Evolutionary conservation across 352 stramenopile genomes (phyloP).

Genomic region (Globisporangium nunn): DNA sequence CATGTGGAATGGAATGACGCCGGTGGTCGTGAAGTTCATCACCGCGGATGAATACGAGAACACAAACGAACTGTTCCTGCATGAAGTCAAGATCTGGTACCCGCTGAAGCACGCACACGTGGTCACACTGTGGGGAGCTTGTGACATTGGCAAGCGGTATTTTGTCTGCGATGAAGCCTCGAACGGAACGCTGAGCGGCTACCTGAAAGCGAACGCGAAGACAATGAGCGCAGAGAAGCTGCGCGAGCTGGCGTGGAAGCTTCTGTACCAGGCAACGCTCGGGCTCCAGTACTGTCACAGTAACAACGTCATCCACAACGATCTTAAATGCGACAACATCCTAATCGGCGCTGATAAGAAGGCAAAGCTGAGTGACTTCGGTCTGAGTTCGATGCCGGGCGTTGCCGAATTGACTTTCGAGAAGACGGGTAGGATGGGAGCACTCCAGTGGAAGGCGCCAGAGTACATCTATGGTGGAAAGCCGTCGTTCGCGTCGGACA

Average conservation of each 20-base stretch:
- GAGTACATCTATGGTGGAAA: constrained; percentile 16
- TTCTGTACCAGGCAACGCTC: constrained; percentile 29
- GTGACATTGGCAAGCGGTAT: constrained; percentile 3
- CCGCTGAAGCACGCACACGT: neutral
- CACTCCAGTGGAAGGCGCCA: constrained; percentile 25
- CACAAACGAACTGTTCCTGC: neutral
- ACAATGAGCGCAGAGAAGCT: constrained; percentile 6
- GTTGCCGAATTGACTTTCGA: constrained; percentile 13
- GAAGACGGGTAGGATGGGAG: constrained; percentile 18
- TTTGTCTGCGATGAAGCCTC: constrained; percentile 29
- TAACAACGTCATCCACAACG: constrained; percentile 64
- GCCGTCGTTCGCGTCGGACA: constrained; percentile 4
- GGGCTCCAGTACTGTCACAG: constrained; percentile 53
- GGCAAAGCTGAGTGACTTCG: constrained; percentile 34
- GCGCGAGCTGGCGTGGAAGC: constrained; percentile 6
- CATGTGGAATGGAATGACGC: neutral
- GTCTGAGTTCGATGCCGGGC: constrained; percentile 21
- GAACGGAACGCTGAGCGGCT: constrained; percentile 26
- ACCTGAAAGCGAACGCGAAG: constrained; percentile 3
- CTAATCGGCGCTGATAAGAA: constrained; percentile 42
- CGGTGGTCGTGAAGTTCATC: constrained; percentile 8
- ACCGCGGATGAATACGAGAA: neutral
- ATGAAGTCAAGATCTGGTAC: constrained; percentile 6
- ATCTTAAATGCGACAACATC: constrained; percentile 85
- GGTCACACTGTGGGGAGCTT: constrained; percentile 5